Conservation (phyloP, 2,329 filamentous ascomycete genomes). For the Mycogone perniciosa region DNA sequence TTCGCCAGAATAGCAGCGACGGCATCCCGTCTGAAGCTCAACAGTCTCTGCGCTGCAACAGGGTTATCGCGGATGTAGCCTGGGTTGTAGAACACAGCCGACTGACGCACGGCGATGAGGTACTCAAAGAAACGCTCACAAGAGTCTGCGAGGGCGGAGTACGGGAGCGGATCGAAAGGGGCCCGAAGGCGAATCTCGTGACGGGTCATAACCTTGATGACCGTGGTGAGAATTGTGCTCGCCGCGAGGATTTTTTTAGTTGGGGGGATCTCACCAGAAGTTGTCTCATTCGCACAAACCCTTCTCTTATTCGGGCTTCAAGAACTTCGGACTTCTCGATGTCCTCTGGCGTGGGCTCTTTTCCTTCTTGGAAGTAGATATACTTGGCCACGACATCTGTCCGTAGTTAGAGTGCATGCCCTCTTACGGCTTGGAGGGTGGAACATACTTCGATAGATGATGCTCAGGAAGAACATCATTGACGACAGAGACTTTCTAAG, state of each 20-base stretch:
- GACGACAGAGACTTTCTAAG: constrained; percentile 47
- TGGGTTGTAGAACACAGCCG: constrained; percentile 51
- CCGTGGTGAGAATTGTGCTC: not conserved
- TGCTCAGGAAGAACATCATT: constrained; percentile 52
- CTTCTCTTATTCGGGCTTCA: constrained; percentile 53
- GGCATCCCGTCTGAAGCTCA: constrained; percentile 48
- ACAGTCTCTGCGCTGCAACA: constrained; percentile 41
- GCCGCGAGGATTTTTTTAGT: not conserved
- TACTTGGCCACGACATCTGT: constrained; percentile 48
- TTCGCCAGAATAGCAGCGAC: constrained; percentile 53
- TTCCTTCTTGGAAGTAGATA: constrained; percentile 51
- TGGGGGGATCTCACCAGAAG: constrained; percentile 35
- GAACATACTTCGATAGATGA: constrained; percentile 46
- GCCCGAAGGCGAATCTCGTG: constrained; percentile 54
- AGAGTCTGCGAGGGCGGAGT: constrained; percentile 48
- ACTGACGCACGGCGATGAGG: constrained; percentile 51
- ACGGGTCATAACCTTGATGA: constrained; percentile 41
- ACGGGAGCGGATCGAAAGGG: constrained; percentile 50
- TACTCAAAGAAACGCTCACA: constrained; percentile 56
- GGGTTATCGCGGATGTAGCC: constrained; percentile 45
- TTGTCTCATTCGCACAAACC: constrained; percentile 52
- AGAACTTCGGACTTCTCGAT: constrained; percentile 50
- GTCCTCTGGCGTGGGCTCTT: constrained; percentile 45
- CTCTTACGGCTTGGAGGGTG: not conserved
- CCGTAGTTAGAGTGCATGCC: constrained; percentile 5